These are phyloP conservation scores for Pyrenophora seminiperda DNA, from an alignment of 2,329 filamentous ascomycete species.

Conservation along the genomic window DNA sequence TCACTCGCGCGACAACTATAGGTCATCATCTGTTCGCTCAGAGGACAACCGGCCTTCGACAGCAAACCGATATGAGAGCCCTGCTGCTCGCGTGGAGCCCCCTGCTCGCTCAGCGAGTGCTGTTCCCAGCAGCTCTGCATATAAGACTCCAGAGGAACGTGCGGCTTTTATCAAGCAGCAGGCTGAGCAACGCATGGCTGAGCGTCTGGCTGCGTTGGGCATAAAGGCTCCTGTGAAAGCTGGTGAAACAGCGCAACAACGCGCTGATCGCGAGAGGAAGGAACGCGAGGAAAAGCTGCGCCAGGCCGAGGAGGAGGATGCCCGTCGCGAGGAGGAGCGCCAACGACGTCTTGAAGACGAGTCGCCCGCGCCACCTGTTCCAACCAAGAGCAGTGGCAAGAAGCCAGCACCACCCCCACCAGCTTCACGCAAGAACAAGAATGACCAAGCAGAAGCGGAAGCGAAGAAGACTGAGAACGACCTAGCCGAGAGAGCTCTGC, in stretches of 20 bases:
- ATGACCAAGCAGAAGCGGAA: conserved; percentile 60
- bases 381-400: conserved; percentile 50
- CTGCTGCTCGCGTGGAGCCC: conserved; percentile 52
- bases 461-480: conserved; percentile 65
- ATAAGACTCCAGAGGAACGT: conserved; percentile 89
- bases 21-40: conserved; percentile 48
- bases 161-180: conserved; percentile 97
- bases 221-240: conserved; percentile 81
- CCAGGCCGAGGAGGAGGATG: conserved; percentile 93
- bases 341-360: conserved; percentile 83
- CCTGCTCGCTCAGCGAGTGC: conserved; percentile 62
- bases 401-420: conserved; percentile 70
- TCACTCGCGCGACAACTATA: conserved; percentile 40
- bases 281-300: conserved; percentile 86
- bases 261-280: conserved; percentile 82
- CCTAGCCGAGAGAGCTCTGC: conserved; percentile 59
- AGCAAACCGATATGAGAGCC: conserved; percentile 56
- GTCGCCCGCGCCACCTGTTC: conserved; percentile 64
- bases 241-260: conserved; percentile 80
- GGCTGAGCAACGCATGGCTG: conserved; percentile 95
- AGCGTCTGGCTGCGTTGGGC: conserved; percentile 89
- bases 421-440: conserved; percentile 72
- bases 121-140: conserved; percentile 67
- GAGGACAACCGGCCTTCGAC: conserved; percentile 42
- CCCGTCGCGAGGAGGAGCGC: conserved; percentile 82